A percentile compares a stretch with the other conserved stretches of the same genome.
Conservation (phyloP, 441 rosid genomes). For the Macaranga tanarius region DNA sequence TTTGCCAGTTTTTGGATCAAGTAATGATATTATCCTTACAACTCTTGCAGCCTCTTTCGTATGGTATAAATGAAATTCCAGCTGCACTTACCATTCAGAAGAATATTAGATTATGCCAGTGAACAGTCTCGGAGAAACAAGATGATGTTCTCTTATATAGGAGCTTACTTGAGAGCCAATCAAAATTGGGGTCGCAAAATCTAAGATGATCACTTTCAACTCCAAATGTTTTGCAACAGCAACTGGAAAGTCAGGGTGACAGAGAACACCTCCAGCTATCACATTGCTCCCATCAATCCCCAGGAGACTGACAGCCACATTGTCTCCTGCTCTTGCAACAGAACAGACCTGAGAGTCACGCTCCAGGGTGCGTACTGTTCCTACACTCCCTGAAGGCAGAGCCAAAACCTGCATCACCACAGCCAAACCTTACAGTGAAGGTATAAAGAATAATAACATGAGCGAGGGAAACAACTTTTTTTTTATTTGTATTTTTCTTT, state of each 20-base stretch:
- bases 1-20: conserved; percentile 91
- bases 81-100: conserved; percentile 39
- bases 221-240: conserved; percentile 70
- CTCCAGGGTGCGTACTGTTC: conserved; percentile 76
- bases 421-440: not conserved
- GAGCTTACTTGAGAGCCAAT: conserved; percentile 81
- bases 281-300: conserved; percentile 72
- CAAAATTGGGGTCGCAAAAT: conserved; percentile 72
- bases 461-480: too few relatives aligned
- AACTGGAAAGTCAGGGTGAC: conserved; percentile 90
- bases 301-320: conserved; percentile 60
- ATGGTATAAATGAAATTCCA: conserved; percentile 93
- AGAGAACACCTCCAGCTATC: conserved; percentile 81
- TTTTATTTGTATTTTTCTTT: not conserved
- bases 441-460: too few relatives aligned
- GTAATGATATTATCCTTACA: conserved; percentile 56
- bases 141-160: not conserved
- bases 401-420: conserved; percentile 60
- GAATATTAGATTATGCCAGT: conserved; percentile 20
- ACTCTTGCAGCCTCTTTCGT: conserved; percentile 85
- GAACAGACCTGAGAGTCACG: conserved; percentile 66
- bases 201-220: conserved; percentile 70
- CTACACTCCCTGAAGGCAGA: conserved; percentile 80
- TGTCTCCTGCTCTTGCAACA: conserved; percentile 91
- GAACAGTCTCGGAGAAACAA: not conserved